These are phyloP conservation scores for Hirschfeldia incana DNA, from an alignment of 345 rosid genomes.

Conservation along the genomic window DNA sequence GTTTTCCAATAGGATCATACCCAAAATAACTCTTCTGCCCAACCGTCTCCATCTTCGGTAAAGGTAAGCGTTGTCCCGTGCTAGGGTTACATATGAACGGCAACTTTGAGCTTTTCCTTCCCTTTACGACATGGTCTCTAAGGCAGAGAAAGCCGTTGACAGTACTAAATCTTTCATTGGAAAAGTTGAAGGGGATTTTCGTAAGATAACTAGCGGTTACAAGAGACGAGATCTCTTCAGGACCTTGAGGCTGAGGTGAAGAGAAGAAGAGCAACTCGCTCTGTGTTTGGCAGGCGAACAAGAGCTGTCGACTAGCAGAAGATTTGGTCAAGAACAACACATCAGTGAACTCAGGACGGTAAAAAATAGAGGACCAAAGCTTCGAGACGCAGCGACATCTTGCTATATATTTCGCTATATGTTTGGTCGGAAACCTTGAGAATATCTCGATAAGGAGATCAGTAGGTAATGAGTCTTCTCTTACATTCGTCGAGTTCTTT, in stretches of 20 bases:
- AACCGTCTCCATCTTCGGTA: not conserved
- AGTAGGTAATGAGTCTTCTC: not conserved
- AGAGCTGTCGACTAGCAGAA: not conserved
- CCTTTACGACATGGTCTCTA: not conserved
- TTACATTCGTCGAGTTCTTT: not conserved
- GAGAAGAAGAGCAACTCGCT: constrained; percentile 1
- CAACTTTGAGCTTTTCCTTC: not conserved
- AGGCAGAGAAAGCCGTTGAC: not conserved
- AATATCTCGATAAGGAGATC: not conserved
- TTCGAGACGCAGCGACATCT: constrained; percentile 10
- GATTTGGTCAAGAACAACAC: not conserved
- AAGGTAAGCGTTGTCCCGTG: not conserved
- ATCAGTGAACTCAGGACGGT: not conserved
- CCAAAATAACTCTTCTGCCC: not conserved
- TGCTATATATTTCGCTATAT: not conserved
- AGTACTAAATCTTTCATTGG: not conserved
- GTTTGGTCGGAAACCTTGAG: not conserved
- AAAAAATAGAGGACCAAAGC: not conserved
- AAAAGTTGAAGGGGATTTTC: not conserved
- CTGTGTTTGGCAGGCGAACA: not conserved
- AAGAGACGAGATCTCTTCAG: not conserved
- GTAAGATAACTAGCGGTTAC: not conserved
- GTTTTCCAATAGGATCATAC: not conserved
- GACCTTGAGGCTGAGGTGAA: not conserved
- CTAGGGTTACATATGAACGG: constrained; percentile 11